Evolutionary conservation across 228 moss, liverwort and hornwort species (phyloP).

Genomic region (Sphagnum fallax): DNA sequence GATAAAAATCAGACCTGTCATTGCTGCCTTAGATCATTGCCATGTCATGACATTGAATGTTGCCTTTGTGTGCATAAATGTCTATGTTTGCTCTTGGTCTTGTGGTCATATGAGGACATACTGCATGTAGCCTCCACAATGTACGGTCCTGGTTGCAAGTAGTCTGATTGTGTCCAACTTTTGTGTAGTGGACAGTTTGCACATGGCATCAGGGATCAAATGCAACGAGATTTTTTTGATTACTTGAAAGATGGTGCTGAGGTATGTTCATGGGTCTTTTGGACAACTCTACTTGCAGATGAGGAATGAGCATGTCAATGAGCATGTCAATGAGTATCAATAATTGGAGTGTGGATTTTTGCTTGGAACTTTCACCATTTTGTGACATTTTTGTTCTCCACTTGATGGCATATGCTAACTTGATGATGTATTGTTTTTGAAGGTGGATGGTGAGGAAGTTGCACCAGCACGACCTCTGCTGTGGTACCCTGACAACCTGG

Average conservation of each 20-base stretch:
- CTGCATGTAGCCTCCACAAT: too few relatives aligned
- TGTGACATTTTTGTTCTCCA: too few relatives aligned
- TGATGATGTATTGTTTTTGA: not conserved
- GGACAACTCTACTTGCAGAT: not conserved
- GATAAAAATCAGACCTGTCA: too few relatives aligned
- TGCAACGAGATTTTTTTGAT: conserved; percentile 94
- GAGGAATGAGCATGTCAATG: too few relatives aligned
- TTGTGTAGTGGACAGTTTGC: conserved; percentile 88
- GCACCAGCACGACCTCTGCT: conserved; percentile 76
- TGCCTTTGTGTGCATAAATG: too few relatives aligned
- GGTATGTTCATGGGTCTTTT: conserved; percentile 24
- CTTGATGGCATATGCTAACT: not conserved
- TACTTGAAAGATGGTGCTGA: conserved; percentile 78
- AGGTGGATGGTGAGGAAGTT: conserved; percentile 85
- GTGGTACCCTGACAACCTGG: conserved; percentile 94
- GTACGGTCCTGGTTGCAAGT: too few relatives aligned
- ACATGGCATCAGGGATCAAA: conserved; percentile 82
- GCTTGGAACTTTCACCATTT: not conserved
- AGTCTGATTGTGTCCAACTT: too few relatives aligned
- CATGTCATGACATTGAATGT: too few relatives aligned
- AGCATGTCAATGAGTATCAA: too few relatives aligned
- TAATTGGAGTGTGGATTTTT: not conserved
- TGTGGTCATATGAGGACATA: too few relatives aligned
- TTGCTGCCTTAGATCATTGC: too few relatives aligned
- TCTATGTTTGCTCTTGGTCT: too few relatives aligned